phyloP scores from a whole-genome alignment of 139 green algal genomes.

The Zygnema cylindricum region DNA sequence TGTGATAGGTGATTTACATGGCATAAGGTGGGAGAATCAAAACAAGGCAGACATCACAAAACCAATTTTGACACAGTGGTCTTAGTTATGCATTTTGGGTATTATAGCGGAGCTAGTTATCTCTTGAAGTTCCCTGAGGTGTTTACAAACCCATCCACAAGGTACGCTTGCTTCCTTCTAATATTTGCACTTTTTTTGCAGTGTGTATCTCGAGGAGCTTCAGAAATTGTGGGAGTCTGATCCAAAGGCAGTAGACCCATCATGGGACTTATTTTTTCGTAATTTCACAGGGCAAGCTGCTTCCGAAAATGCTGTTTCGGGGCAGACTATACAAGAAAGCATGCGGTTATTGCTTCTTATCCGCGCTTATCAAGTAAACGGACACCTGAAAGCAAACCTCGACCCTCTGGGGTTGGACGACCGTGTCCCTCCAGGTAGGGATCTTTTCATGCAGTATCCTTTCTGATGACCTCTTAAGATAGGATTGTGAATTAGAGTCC shows the following conservation, averaged over 20 bases:
- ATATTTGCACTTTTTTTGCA: background rate
- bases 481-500: too few relatives aligned
- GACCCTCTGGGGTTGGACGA: slow-evolving; percentile 86
- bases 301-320: slow-evolving; percentile 68
- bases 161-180: too few relatives aligned
- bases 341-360: slow-evolving; percentile 93
- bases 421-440: slow-evolving; percentile 17
- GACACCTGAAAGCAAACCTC: slow-evolving; percentile 80
- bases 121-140: background rate
- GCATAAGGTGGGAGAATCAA: too few relatives aligned
- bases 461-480: too few relatives aligned
- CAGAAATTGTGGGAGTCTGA: slow-evolving; percentile 57
- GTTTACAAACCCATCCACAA: background rate
- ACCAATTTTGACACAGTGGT: too few relatives aligned
- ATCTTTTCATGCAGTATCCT: too few relatives aligned
- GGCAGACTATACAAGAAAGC: slow-evolving; percentile 92
- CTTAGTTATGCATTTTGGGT: too few relatives aligned
- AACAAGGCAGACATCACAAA: too few relatives aligned
- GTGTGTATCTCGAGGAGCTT: slow-evolving; percentile 57
- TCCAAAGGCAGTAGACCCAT: slow-evolving; percentile 56
- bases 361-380: slow-evolving; percentile 87
- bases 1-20: too few relatives aligned
- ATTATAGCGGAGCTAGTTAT: background rate
- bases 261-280: slow-evolving; percentile 60
- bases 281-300: slow-evolving; percentile 56